phyloP scores from a whole-genome alignment of 345 rosid genomes.

The Lumnitzera littorea region DNA sequence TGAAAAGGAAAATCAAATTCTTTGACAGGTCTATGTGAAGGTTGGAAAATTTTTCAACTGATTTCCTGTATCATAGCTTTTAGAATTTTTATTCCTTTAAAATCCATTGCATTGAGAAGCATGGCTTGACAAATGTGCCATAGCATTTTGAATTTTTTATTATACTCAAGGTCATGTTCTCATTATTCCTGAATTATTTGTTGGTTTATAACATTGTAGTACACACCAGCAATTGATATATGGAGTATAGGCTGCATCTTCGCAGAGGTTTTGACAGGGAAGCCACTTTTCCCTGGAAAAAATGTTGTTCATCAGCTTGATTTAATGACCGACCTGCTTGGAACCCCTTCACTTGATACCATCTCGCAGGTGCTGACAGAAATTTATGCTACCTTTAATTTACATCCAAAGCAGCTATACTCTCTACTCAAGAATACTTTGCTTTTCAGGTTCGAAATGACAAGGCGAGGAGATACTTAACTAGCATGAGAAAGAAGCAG shows the following conservation, averaged over 20 bases:
- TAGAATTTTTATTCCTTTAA: too few species aligned
- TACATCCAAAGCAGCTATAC: not conserved
- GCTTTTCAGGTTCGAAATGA: conserved; percentile 74
- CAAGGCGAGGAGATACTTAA: conserved; percentile 86
- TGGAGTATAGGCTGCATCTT: conserved; percentile 99
- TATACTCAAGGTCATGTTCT: not conserved
- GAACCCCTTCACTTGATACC: conserved; percentile 87
- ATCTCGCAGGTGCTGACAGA: conserved; percentile 54
- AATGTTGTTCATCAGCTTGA: conserved; percentile 96
- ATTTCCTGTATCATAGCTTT: too few species aligned
- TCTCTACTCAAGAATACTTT: not conserved
- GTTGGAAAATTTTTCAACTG: too few species aligned
- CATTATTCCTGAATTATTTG: not conserved
- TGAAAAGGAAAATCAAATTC: too few species aligned
- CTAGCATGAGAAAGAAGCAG: conserved; percentile 90
- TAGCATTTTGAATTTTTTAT: not conserved
- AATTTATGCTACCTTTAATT: conserved; percentile 2
- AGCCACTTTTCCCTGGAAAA: conserved; percentile 91
- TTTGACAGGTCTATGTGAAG: too few species aligned
- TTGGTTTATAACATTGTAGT: conserved; percentile 40
- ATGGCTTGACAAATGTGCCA: too few species aligned
- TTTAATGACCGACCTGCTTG: conserved; percentile 93
- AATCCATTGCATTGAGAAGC: too few species aligned
- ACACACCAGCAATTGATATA: conserved; percentile 93
- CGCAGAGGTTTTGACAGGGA: conserved; percentile 84